Conservation (phyloP, 139 green algal species). For the Microglena sp. region DNA sequence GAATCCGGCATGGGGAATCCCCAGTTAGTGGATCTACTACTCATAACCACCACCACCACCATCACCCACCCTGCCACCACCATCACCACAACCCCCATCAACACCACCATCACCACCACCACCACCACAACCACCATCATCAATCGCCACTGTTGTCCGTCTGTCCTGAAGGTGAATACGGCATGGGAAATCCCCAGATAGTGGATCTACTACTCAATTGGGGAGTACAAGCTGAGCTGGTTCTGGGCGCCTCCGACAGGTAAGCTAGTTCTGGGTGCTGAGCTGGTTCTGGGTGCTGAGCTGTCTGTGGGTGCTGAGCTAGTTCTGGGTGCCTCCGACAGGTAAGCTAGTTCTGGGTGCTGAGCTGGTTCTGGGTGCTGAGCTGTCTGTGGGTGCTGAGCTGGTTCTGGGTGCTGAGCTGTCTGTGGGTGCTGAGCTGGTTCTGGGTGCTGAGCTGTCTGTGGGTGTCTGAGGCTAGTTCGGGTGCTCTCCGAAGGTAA, state of each 20-base stretch:
- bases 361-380: background rate
- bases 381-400: background rate
- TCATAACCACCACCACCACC: too few species aligned
- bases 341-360: background rate
- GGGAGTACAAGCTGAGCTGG: constrained; percentile 36
- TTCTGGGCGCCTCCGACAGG: constrained; percentile 30
- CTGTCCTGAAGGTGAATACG: constrained; percentile 50
- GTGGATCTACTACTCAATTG: constrained; percentile 51
- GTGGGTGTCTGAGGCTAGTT: too few species aligned
- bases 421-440: constrained; percentile 43
- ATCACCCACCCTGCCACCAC: too few species aligned
- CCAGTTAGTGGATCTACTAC: background rate
- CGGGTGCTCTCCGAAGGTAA: constrained; percentile 21
- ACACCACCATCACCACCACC: too few species aligned
- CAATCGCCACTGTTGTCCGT: background rate
- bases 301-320: too few species aligned
- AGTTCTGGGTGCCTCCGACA: background rate
- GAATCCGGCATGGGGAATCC: too few species aligned
- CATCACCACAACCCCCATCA: too few species aligned
- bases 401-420: too few species aligned
- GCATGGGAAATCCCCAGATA: constrained; percentile 35
- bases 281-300: background rate
- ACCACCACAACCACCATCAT: background rate
- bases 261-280: background rate
- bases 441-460: too few species aligned